phyloP scores from a whole-genome alignment of 148 eudicot species.

The Rhododendron kiyosumense region DNA sequence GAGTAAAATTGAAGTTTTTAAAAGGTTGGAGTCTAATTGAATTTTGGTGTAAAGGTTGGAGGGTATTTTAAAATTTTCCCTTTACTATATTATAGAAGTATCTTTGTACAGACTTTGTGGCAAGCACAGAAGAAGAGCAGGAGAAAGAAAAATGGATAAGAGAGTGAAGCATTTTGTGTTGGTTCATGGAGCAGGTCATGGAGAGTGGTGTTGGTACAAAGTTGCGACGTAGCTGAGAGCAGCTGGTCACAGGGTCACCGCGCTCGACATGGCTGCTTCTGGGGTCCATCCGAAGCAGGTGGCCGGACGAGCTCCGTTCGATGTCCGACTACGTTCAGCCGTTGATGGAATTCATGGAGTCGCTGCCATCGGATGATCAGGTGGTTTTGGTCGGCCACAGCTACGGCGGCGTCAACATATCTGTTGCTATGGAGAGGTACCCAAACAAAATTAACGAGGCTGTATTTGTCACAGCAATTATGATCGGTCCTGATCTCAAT shows the following conservation, averaged over 20 bases:
- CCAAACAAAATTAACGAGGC: constrained; percentile 20
- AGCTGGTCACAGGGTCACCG: background rate
- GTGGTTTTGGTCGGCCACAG: constrained; percentile 29
- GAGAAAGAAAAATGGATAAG: too few relatives aligned
- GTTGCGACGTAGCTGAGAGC: too few relatives aligned
- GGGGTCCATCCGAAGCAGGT: constrained; percentile 19
- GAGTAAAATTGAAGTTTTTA: too few relatives aligned
- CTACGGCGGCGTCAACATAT: constrained; percentile 20
- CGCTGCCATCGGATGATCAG: constrained; percentile 10
- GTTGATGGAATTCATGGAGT: constrained; percentile 24
- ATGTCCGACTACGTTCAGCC: constrained; percentile 18
- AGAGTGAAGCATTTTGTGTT: too few relatives aligned
- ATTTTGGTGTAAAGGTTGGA: too few relatives aligned
- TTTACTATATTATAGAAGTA: too few relatives aligned
- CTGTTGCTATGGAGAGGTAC: constrained; percentile 28
- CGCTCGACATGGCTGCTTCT: constrained; percentile 30
- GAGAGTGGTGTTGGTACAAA: too few relatives aligned
- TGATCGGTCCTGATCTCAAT: constrained; percentile 19
- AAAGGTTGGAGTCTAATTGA: too few relatives aligned
- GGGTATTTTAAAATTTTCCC: too few relatives aligned
- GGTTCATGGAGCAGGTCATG: too few relatives aligned
- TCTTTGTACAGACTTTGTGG: too few relatives aligned
- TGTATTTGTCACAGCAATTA: constrained; percentile 25
- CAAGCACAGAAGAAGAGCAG: too few relatives aligned
- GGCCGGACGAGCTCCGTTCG: constrained; percentile 18